Evolutionary conservation across 1,284 basidiomycete species (phyloP).

Genomic region (Cryptococcus neoformans): DNA sequence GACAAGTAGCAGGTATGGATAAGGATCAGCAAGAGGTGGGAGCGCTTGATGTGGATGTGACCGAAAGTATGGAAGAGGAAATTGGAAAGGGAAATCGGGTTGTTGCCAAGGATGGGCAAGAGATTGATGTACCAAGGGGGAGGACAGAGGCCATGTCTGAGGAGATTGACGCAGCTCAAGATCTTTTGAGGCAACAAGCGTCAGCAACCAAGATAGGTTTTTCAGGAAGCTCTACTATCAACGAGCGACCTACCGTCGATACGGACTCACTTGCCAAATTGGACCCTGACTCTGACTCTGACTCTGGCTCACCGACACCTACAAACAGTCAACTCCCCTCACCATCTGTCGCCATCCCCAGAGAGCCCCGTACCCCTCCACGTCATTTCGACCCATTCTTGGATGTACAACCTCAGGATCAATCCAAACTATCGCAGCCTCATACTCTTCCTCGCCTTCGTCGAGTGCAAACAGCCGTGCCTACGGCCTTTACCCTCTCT

Average conservation of each 20-base stretch:
- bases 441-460: slow-evolving; percentile 12
- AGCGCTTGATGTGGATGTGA: slow-evolving; percentile 11
- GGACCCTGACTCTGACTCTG: slow-evolving; percentile 6
- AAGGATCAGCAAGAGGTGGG: slow-evolving; percentile 4
- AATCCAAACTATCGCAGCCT: background rate
- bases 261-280: slow-evolving; percentile 17
- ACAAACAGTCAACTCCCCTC: background rate
- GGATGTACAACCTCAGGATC: background rate
- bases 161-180: slow-evolving; percentile 6
- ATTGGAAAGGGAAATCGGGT: slow-evolving; percentile 10
- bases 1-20: slow-evolving; percentile 6
- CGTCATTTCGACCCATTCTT: background rate
- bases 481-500: slow-evolving; percentile 1
- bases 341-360: background rate
- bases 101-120: slow-evolving; percentile 17
- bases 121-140: slow-evolving; percentile 5
- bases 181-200: background rate
- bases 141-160: slow-evolving; percentile 2
- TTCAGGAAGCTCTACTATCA: too few species aligned
- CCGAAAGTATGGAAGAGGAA: slow-evolving; percentile 14
- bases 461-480: slow-evolving; percentile 1
- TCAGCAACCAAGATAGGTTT: too few species aligned
- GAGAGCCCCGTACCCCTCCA: background rate
- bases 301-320: slow-evolving; percentile 22
- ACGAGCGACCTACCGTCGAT: slow-evolving; percentile 15